Percentiles rank a stretch among this genome's conserved stretches.
Evolutionary conservation across 2,329 filamentous ascomycete genomes (phyloP).

Genomic region (Microascus cirrosus): DNA sequence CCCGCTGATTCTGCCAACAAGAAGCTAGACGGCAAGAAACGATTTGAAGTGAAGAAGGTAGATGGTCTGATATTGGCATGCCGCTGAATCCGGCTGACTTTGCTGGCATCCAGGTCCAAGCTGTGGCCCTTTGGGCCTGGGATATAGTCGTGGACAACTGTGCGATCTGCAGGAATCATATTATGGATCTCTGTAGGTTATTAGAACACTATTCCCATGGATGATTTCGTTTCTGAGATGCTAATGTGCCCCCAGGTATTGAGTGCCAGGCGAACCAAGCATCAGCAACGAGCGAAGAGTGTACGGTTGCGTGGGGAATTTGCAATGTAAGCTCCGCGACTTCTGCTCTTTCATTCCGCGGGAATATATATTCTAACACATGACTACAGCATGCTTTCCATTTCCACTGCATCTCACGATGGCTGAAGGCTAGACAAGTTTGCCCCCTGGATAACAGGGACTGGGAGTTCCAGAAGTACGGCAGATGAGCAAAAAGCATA

Average conservation of each 20-base stretch:
- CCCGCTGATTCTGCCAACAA: slow-evolving; percentile 26
- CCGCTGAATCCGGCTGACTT: not conserved
- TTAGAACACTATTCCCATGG: not conserved
- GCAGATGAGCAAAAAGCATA: slow-evolving; percentile 33
- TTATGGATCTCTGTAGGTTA: slow-evolving; percentile 89
- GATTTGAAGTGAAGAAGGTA: slow-evolving; percentile 99
- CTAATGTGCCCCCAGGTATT: slow-evolving; percentile 49
- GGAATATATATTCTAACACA: slow-evolving; percentile 19
- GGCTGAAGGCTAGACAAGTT: slow-evolving; percentile 98
- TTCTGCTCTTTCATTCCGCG: not conserved
- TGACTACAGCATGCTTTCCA: slow-evolving; percentile 82
- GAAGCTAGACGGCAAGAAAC: slow-evolving; percentile 66
- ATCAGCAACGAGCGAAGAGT: slow-evolving; percentile 93
- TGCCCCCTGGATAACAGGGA: slow-evolving; percentile 96
- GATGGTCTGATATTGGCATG: not conserved
- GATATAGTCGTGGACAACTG: slow-evolving; percentile 99
- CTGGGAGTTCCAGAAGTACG: slow-evolving; percentile 99
- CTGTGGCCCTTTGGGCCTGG: slow-evolving; percentile 97
- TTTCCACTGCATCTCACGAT: slow-evolving; percentile 98
- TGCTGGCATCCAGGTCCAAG: slow-evolving; percentile 32
- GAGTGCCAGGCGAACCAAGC: slow-evolving; percentile 99
- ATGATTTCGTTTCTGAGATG: not conserved
- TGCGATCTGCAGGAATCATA: slow-evolving; percentile 97
- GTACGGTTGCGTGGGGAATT: slow-evolving; percentile 97
- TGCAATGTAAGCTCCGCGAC: slow-evolving; percentile 69